These are phyloP conservation scores for Botrytis fragariae DNA, from an alignment of 2,329 filamentous ascomycete genomes.

Conservation along the genomic window DNA sequence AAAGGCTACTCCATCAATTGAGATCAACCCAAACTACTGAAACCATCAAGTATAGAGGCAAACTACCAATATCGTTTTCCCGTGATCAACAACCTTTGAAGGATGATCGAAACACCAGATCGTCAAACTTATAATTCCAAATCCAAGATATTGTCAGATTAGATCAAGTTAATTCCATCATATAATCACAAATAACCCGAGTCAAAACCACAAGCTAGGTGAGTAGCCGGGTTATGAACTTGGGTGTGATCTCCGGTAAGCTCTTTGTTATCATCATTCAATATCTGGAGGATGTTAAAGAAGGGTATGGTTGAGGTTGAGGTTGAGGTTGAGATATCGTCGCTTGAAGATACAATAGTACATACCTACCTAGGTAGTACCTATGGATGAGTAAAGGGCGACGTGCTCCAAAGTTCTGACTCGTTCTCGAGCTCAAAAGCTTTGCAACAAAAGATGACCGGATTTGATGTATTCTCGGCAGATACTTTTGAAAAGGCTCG, in stretches of 20 bases:
- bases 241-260: conserved; percentile 24
- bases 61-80: neutral
- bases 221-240: conserved; percentile 24
- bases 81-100: neutral
- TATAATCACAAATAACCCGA: conserved; percentile 12
- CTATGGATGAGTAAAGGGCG: neutral
- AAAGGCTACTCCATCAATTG: neutral
- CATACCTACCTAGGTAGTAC: neutral
- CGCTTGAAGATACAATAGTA: neutral
- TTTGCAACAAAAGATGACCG: neutral
- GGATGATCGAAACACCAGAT: neutral
- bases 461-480: neutral
- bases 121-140: neutral
- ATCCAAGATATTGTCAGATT: conserved; percentile 21
- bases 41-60: neutral
- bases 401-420: neutral
- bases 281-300: neutral
- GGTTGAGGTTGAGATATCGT: neutral
- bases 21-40: neutral
- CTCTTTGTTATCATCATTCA: conserved; percentile 31
- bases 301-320: neutral
- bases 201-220: conserved; percentile 23
- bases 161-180: conserved; percentile 24
- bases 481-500: neutral
- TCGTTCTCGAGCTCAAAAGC: neutral